Conservation (phyloP, 2,329 filamentous ascomycete species). For the Capronia epimyces region DNA sequence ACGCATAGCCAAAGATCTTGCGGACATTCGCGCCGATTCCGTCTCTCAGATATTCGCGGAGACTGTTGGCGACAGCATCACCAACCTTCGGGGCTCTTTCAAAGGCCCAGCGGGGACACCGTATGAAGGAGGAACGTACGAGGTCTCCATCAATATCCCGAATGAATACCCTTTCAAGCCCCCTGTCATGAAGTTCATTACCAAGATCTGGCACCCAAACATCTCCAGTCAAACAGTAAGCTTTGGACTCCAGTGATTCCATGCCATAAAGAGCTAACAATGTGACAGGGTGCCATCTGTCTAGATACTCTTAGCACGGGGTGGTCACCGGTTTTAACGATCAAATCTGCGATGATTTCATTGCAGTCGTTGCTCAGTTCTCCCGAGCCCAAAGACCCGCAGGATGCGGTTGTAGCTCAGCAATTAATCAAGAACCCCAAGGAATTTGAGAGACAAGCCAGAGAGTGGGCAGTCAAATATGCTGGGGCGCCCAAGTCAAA, state of each 20-base stretch:
- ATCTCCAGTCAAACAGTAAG: slow-evolving; percentile 86
- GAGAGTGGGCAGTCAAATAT: slow-evolving; percentile 83
- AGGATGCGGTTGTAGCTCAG: slow-evolving; percentile 88
- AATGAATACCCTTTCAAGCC: slow-evolving; percentile 89
- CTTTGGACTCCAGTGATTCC: slow-evolving; percentile 19
- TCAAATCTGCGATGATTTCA: slow-evolving; percentile 90
- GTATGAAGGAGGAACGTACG: slow-evolving; percentile 78
- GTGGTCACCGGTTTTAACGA: slow-evolving; percentile 94
- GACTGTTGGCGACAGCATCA: slow-evolving; percentile 63
- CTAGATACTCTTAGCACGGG: slow-evolving; percentile 82
- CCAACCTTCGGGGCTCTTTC: slow-evolving; percentile 77
- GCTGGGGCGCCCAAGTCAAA: slow-evolving; percentile 66
- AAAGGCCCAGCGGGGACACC: slow-evolving; percentile 85
- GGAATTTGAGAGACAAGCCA: slow-evolving; percentile 72
- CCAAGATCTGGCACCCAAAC: slow-evolving; percentile 96
- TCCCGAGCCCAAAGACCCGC: slow-evolving; percentile 91
- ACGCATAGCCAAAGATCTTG: slow-evolving; percentile 49
- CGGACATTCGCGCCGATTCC: slow-evolving; percentile 55
- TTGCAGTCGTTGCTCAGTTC: slow-evolving; percentile 88
- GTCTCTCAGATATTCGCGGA: slow-evolving; percentile 70
- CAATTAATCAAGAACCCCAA: slow-evolving; percentile 79
- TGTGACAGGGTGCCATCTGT: slow-evolving; percentile 79
- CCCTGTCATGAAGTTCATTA: slow-evolving; percentile 83
- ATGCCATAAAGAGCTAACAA: slow-evolving; percentile 4
- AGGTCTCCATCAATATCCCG: slow-evolving; percentile 81